Percentiles rank a stretch among this genome's conserved stretches.
Evolutionary conservation across 2,329 filamentous ascomycete species (phyloP).

Genomic region (Pseudonectria buxi): DNA sequence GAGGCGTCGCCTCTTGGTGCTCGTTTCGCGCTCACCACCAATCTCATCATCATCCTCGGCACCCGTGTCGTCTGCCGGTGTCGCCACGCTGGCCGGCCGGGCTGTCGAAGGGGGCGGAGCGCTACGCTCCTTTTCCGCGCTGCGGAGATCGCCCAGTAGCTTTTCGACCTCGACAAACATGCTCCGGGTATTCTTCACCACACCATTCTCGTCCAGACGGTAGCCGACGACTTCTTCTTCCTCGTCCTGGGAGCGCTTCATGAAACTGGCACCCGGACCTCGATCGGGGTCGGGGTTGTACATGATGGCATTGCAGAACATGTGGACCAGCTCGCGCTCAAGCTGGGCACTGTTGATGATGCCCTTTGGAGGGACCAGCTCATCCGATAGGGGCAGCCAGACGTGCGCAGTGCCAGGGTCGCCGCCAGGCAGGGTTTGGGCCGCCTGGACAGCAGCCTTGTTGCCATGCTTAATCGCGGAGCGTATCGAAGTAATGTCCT

Average conservation of each 20-base stretch:
- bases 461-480: slow-evolving; percentile 68
- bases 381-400: slow-evolving; percentile 63
- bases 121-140: slow-evolving; percentile 55
- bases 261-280: slow-evolving; percentile 59
- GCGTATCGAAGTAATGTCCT: slow-evolving; percentile 72
- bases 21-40: slow-evolving; percentile 33
- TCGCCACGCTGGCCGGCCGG: slow-evolving; percentile 32
- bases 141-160: slow-evolving; percentile 67
- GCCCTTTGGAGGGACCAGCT: slow-evolving; percentile 76
- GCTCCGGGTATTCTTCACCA: slow-evolving; percentile 79
- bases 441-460: slow-evolving; percentile 54
- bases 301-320: slow-evolving; percentile 98
- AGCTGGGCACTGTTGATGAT: slow-evolving; percentile 92
- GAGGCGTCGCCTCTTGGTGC: slow-evolving; percentile 30
- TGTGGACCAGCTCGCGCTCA: slow-evolving; percentile 87
- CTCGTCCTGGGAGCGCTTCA: slow-evolving; percentile 38
- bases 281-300: slow-evolving; percentile 82
- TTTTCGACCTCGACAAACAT: slow-evolving; percentile 88
- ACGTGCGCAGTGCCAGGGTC: slow-evolving; percentile 51
- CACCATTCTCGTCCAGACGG: slow-evolving; percentile 71
- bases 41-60: slow-evolving; percentile 45
- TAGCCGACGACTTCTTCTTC: slow-evolving; percentile 49
- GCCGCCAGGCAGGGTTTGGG: slow-evolving; percentile 53
- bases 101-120: slow-evolving; percentile 28
- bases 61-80: slow-evolving; percentile 36